Evolutionary conservation across 1,284 basidiomycete genomes (phyloP).

Genomic region (Irpex sp.): DNA sequence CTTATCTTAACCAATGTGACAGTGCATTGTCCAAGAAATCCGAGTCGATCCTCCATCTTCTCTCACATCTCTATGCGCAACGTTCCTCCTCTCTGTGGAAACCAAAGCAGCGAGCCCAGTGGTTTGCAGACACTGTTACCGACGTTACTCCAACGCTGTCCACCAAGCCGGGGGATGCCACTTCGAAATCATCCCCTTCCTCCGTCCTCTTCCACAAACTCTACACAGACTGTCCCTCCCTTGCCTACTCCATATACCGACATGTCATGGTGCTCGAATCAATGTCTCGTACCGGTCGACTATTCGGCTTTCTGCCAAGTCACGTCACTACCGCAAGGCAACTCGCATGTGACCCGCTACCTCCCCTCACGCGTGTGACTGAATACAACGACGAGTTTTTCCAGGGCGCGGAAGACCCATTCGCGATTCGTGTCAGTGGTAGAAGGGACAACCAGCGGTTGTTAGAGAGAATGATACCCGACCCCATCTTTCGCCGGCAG

Average conservation of each 20-base stretch:
- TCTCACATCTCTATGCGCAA: slow-evolving; percentile 83
- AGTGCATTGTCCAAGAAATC: slow-evolving; percentile 25
- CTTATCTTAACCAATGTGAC: slow-evolving; percentile 21
- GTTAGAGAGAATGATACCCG: slow-evolving; percentile 54
- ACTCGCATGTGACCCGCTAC: slow-evolving; percentile 79
- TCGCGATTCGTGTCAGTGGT: slow-evolving; percentile 29
- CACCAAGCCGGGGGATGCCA: slow-evolving; percentile 20
- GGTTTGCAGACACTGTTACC: slow-evolving; percentile 62
- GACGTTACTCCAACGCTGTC: slow-evolving; percentile 30
- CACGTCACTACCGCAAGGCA: slow-evolving; percentile 45
- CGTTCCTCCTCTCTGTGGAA: slow-evolving; percentile 82
- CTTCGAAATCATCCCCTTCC: slow-evolving; percentile 25
- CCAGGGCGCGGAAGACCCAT: slow-evolving; percentile 52
- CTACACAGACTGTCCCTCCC: slow-evolving; percentile 34
- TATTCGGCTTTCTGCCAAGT: slow-evolving; percentile 71
- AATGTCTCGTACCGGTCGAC: slow-evolving; percentile 40
- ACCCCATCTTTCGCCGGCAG: slow-evolving; percentile 51
- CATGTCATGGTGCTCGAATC: slow-evolving; percentile 74
- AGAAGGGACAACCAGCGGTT: slow-evolving; percentile 42
- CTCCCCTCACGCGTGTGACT: slow-evolving; percentile 57
- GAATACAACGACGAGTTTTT: slow-evolving; percentile 75
- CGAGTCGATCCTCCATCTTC: slow-evolving; percentile 55
- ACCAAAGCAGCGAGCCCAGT: slow-evolving; percentile 54
- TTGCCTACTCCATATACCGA: slow-evolving; percentile 61
- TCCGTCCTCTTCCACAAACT: slow-evolving; percentile 39